These are phyloP conservation scores for Amanita phalloides DNA, from an alignment of 768 basidiomycete genomes.

Conservation along the genomic window DNA sequence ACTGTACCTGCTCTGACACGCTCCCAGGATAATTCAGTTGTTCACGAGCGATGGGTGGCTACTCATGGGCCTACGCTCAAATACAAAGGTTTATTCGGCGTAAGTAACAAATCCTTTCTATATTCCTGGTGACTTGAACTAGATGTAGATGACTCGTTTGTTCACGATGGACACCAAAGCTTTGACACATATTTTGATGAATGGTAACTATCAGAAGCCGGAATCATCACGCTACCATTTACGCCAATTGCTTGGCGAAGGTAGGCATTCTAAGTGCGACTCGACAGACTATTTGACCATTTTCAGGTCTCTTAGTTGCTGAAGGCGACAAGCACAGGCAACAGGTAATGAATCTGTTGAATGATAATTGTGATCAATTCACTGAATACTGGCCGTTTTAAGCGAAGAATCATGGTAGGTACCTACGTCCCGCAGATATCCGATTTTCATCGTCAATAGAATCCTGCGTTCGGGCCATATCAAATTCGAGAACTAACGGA, in stretches of 20 bases:
- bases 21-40: slow-evolving; percentile 22
- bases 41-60: slow-evolving; percentile 36
- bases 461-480: slow-evolving; percentile 53
- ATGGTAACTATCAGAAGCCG: slow-evolving; percentile 50
- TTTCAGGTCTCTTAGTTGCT: slow-evolving; percentile 38
- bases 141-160: slow-evolving; percentile 25
- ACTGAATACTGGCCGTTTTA: neutral
- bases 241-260: slow-evolving; percentile 30
- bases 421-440: neutral
- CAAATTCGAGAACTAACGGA: slow-evolving; percentile 48
- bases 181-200: slow-evolving; percentile 51
- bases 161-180: slow-evolving; percentile 54
- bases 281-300: neutral
- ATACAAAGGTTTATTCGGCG: slow-evolving; percentile 34
- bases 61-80: slow-evolving; percentile 36
- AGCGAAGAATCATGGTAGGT: slow-evolving; percentile 35
- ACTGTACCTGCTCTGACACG: neutral
- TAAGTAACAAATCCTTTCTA: slow-evolving; percentile 13
- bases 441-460: slow-evolving; percentile 21
- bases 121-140: neutral
- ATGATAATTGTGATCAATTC: neutral
- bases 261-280: slow-evolving; percentile 9
- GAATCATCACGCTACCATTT: slow-evolving; percentile 25
- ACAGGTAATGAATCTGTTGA: slow-evolving; percentile 20
- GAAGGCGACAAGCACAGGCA: slow-evolving; percentile 37